Conservation (phyloP, 352 stramenopile genomes). For the Globisporangium paddicum region DNA sequence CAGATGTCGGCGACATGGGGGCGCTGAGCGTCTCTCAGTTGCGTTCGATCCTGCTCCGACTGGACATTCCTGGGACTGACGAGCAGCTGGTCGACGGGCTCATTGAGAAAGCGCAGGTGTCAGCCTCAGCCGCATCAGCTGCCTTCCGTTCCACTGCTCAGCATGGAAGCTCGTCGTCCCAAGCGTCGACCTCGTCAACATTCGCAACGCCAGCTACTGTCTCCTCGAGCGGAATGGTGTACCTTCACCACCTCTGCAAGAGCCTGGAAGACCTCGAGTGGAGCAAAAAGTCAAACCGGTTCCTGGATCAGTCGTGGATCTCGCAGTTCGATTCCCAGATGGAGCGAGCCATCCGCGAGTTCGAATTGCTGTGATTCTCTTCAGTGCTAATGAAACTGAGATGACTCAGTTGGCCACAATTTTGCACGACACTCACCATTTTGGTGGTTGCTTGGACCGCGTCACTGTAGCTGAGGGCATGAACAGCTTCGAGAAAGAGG, state of each 20-base stretch:
- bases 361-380: conserved; percentile 46
- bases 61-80: conserved; percentile 50
- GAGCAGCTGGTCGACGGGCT: conserved; percentile 43
- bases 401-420: not conserved
- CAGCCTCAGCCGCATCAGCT: not conserved
- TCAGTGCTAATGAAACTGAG: not conserved
- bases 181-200: not conserved
- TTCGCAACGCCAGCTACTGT: not conserved
- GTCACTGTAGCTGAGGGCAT: not conserved
- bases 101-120: conserved; percentile 27
- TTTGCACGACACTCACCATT: not conserved
- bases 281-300: conserved; percentile 68
- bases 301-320: conserved; percentile 76
- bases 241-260: conserved; percentile 42
- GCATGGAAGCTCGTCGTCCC: not conserved
- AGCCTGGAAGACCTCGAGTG: conserved; percentile 59
- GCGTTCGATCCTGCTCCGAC: conserved; percentile 32
- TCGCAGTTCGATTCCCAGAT: conserved; percentile 79
- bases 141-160: not conserved
- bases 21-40: conserved; percentile 36
- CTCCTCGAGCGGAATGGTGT: conserved; percentile 21
- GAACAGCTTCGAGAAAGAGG: not conserved
- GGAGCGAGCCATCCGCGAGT: conserved; percentile 63
- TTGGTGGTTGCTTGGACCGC: not conserved
- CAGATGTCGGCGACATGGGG: conserved; percentile 30